Percentiles rank a stretch among this genome's conserved stretches.
These are phyloP conservation scores for Metarhizium sp. DNA, from an alignment of 2,329 filamentous ascomycete species.

Conservation along the genomic window DNA sequence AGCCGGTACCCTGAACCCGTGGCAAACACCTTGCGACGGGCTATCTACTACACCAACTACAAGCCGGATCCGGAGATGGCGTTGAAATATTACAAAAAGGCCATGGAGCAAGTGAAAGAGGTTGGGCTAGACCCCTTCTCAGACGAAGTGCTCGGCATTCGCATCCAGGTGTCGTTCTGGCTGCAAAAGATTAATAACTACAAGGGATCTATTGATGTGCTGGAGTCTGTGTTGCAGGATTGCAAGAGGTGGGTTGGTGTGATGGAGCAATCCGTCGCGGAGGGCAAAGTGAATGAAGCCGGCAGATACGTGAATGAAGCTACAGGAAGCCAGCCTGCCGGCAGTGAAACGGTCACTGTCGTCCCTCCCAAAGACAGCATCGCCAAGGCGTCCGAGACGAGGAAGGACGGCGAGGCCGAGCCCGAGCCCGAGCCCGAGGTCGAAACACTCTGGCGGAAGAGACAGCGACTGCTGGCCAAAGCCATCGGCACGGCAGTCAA, in stretches of 20 bases:
- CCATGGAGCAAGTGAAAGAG: constrained; percentile 63
- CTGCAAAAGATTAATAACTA: constrained; percentile 68
- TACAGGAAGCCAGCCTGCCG: neutral
- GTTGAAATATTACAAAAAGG: constrained; percentile 73
- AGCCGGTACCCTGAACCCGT: constrained; percentile 58
- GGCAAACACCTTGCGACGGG: constrained; percentile 69
- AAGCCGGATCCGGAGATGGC: constrained; percentile 66
- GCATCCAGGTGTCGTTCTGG: constrained; percentile 71
- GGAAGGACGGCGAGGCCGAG: constrained; percentile 1
- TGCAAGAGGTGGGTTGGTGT: constrained; percentile 51
- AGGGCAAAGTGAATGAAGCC: constrained; percentile 34
- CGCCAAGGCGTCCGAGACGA: constrained; percentile 9
- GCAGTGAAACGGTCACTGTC: neutral
- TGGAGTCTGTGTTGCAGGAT: constrained; percentile 68
- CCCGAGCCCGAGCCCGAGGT: constrained; percentile 1
- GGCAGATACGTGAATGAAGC: constrained; percentile 21
- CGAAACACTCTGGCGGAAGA: constrained; percentile 45
- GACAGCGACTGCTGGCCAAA: constrained; percentile 63
- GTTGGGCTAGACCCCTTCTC: constrained; percentile 78
- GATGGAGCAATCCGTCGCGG: constrained; percentile 40
- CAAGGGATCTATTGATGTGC: constrained; percentile 61
- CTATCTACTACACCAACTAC: constrained; percentile 78
- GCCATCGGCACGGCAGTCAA: constrained; percentile 71
- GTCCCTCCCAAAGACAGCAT: neutral
- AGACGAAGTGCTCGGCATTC: constrained; percentile 83